These are phyloP conservation scores for Sphaerostilbella broomeana DNA, from an alignment of 2,329 filamentous ascomycete genomes.

Conservation along the genomic window DNA sequence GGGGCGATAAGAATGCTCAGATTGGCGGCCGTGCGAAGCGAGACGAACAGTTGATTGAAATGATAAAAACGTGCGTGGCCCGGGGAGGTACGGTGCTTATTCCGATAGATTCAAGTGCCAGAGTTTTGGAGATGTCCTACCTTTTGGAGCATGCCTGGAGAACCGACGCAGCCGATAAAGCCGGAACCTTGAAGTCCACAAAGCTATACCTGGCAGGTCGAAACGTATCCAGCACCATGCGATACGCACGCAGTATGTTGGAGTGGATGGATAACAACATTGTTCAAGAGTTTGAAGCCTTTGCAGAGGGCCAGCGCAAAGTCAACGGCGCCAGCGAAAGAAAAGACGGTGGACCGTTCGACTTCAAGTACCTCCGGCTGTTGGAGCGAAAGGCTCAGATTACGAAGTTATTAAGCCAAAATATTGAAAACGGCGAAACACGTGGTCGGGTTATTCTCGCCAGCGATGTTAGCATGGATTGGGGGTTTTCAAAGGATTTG, in stretches of 20 bases:
- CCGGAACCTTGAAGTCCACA: slow-evolving; percentile 45
- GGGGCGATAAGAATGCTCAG: slow-evolving; percentile 63
- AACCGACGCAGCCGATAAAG: slow-evolving; percentile 48
- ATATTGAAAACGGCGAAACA: slow-evolving; percentile 34
- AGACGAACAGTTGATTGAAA: slow-evolving; percentile 77
- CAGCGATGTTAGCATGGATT: slow-evolving; percentile 83
- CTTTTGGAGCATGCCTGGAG: slow-evolving; percentile 90
- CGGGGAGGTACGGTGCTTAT: slow-evolving; percentile 88
- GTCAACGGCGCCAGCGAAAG: slow-evolving; percentile 42
- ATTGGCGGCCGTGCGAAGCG: slow-evolving; percentile 69
- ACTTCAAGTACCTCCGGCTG: slow-evolving; percentile 78
- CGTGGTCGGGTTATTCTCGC: slow-evolving; percentile 74
- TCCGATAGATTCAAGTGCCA: slow-evolving; percentile 90
- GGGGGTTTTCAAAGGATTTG: slow-evolving; percentile 86
- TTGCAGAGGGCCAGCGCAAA: slow-evolving; percentile 46
- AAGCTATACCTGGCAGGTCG: slow-evolving; percentile 78
- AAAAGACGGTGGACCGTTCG: slow-evolving; percentile 67
- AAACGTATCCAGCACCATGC: slow-evolving; percentile 81
- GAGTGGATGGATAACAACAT: slow-evolving; percentile 99
- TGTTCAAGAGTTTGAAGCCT: slow-evolving; percentile 80
- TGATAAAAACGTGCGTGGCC: slow-evolving; percentile 70
- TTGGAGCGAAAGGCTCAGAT: slow-evolving; percentile 78
- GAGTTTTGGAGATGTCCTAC: slow-evolving; percentile 86
- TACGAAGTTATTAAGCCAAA: slow-evolving; percentile 55
- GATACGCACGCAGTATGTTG: slow-evolving; percentile 88